phyloP scores from a whole-genome alignment of 805 yeast genomes.

The Wickerhamomyces subpelliculosus region DNA sequence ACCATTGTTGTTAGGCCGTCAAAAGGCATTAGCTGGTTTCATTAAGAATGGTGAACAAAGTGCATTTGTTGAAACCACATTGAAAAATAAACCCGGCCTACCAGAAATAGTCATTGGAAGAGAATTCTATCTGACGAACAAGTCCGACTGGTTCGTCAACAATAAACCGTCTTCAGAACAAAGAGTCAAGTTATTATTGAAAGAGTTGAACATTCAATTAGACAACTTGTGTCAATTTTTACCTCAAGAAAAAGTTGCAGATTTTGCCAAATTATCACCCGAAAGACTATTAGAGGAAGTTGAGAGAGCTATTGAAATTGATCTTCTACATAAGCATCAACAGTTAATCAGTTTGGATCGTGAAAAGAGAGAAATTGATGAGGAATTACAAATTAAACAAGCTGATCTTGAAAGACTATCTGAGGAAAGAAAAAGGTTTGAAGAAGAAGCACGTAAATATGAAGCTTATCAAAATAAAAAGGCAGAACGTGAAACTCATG shows the following conservation, averaged over 20 bases:
- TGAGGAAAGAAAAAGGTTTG: conserved; percentile 29
- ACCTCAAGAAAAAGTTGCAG: conserved; percentile 93
- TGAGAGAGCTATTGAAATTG: conserved; percentile 69
- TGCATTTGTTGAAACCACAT: conserved; percentile 28
- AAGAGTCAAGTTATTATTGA: conserved; percentile 38
- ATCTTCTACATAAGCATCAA: conserved; percentile 50
- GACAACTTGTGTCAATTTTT: conserved; percentile 90
- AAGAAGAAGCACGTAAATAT: conserved; percentile 41
- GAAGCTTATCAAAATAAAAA: conserved; percentile 41
- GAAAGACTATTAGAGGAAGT: conserved; percentile 71
- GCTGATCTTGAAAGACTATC: conserved; percentile 26
- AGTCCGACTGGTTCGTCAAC: conserved; percentile 50
- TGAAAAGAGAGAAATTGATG: conserved; percentile 29
- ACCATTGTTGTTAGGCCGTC: conserved; percentile 66
- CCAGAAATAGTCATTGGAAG: conserved; percentile 36
- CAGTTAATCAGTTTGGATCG: conserved; percentile 46
- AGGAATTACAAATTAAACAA: conserved; percentile 27
- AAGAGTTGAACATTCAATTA: conserved; percentile 64
- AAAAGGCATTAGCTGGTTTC: conserved; percentile 52
- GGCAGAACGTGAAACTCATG: conserved; percentile 39
- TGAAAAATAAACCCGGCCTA: conserved; percentile 27
- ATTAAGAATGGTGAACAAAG: conserved; percentile 56
- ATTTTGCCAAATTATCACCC: conserved; percentile 77
- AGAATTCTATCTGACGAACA: conserved; percentile 27
- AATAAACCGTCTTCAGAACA: conserved; percentile 32